These are phyloP conservation scores for Colletotrichum tropicicola DNA, from an alignment of 2,329 filamentous ascomycete genomes.

Conservation along the genomic window DNA sequence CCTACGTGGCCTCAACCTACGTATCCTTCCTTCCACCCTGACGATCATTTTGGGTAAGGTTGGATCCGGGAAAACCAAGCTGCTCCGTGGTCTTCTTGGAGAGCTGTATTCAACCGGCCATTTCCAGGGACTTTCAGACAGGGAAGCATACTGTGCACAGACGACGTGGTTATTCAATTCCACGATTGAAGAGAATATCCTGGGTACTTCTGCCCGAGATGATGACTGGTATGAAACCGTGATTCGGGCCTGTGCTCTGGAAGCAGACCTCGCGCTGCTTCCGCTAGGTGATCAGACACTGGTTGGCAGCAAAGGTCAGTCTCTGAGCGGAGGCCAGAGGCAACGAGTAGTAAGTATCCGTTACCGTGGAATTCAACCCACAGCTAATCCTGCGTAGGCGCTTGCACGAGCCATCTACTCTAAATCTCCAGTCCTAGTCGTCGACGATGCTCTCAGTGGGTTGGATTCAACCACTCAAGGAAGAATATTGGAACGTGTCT, in stretches of 20 bases:
- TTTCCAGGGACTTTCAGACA: too few species aligned
- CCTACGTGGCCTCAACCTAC: too few species aligned
- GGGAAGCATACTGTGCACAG: constrained; percentile 43
- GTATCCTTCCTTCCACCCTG: too few species aligned
- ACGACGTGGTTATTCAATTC: constrained; percentile 42
- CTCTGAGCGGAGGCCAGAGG: constrained; percentile 54
- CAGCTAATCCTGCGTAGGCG: too few species aligned
- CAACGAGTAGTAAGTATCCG: too few species aligned
- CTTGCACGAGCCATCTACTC: constrained; percentile 58
- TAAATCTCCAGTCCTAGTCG: constrained; percentile 48
- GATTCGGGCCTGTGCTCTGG: constrained; percentile 42
- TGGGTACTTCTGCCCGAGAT: constrained; percentile 40
- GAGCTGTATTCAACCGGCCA: too few species aligned
- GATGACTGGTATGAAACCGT: constrained; percentile 40
- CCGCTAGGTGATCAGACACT: constrained; percentile 42
- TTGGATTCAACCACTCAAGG: constrained; percentile 54
- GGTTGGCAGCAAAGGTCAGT: constrained; percentile 50
- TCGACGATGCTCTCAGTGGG: constrained; percentile 57
- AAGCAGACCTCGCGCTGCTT: constrained; percentile 41
- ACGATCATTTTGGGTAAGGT: too few species aligned
- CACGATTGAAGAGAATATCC: constrained; percentile 46
- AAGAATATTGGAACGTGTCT: constrained; percentile 49
- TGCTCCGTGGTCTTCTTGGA: too few species aligned
- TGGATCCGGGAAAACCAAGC: too few species aligned
- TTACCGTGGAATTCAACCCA: too few species aligned